A percentile compares a stretch with the other conserved stretches of the same genome.
phyloP scores from a whole-genome alignment of 2,329 filamentous ascomycete species.

The Geosmithia flava region DNA sequence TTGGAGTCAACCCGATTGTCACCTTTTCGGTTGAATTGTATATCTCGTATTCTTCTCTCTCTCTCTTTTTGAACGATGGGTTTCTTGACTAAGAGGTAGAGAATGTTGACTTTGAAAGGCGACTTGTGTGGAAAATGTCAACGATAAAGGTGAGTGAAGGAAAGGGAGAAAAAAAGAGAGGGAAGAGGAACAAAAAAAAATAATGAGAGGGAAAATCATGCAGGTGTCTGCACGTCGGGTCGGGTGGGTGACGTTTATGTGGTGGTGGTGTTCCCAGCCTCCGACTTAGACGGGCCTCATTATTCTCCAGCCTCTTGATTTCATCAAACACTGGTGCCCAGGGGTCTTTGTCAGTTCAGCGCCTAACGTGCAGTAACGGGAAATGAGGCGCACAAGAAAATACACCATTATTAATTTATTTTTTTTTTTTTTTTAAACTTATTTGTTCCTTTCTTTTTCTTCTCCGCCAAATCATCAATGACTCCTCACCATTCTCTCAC shows the following conservation, averaged over 20 bases:
- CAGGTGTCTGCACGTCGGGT: neutral
- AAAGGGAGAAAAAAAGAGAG: neutral
- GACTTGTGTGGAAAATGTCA: neutral
- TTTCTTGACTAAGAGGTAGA: no score
- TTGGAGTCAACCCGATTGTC: no score
- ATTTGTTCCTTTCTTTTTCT: no score
- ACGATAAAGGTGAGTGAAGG: neutral
- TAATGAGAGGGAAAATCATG: neutral
- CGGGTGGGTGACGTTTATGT: neutral
- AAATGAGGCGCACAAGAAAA: neutral
- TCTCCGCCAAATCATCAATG: no score
- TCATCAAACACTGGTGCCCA: neutral
- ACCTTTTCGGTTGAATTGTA: no score
- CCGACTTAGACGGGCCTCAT: slow-evolving; percentile 3
- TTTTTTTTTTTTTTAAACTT: no score
- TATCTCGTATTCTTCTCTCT: no score
- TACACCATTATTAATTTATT: no score
- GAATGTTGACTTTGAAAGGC: neutral
- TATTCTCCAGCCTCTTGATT: slow-evolving; percentile 2
- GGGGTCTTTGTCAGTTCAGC: neutral
- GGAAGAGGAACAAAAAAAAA: neutral
- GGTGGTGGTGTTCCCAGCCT: slow-evolving; percentile 1
- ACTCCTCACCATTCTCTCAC: no score
- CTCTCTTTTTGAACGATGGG: no score
- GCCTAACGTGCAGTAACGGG: neutral